Evolutionary conservation across 208 protist species (phyloP), one percentile per base, ranked within the genome.

Genomic region (Trypanosoma platydactyli): DNA sequence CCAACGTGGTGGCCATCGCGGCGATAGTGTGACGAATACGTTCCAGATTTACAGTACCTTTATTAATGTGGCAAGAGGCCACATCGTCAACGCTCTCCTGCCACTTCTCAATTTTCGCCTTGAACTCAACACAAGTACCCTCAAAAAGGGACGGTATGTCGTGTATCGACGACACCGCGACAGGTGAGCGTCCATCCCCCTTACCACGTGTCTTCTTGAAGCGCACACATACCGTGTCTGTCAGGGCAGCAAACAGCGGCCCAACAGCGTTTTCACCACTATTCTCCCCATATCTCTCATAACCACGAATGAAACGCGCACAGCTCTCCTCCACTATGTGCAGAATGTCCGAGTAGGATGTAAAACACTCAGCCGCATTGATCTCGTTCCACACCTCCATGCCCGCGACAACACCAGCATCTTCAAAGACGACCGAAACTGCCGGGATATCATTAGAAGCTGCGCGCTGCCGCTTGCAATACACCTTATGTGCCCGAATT

Each of bases 21-120:
- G 86, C 82, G 24, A 95, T 79, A 0, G 87, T 94, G 68, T 91
- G 68, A 9, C 90, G 86, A 58, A 95, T 73, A 6, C 90, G 84
- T 59, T 94, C 84, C 25, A 76, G 52, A 55, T 90, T 82, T 71
- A 87, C 86, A 24, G 58, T 79, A n/a, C 64, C 50, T 16, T 35
- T 64, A 22, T 46, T 62, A 38, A 48, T 6, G 15, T 27, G 3
- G 16, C 38, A 20, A 12, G 16, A 38, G 5, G 33, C 33, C 33
- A 38, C 25, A n/a, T 35, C n/a, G 49, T 49, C 40, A 0, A 9
- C n/a, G 6, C 22, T 33, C 15, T 54, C 44, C 12, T 54, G 33
- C 68, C 68, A 73, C 29, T 51, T 66, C 9, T 46, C 44, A 12
- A 67, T 51, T 25, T 62, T 62, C 25, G 68, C 68, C 53, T 95